These are phyloP conservation scores for Cladorrhinum sp. DNA, from an alignment of 2,329 filamentous ascomycete genomes.

Conservation along the genomic window DNA sequence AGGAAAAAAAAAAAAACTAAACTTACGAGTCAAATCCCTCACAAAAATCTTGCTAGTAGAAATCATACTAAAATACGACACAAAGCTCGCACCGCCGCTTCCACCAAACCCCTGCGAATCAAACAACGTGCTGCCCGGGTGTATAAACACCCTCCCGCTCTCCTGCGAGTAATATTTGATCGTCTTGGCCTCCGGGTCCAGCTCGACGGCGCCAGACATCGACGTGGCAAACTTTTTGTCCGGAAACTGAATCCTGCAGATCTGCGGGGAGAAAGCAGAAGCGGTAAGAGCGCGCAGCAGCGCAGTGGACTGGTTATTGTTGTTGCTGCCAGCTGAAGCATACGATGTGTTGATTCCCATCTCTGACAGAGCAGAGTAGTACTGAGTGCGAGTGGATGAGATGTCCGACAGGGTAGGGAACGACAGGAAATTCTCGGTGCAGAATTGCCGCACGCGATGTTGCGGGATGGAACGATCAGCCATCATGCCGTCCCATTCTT, in stretches of 20 bases:
- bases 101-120: constrained; percentile 74
- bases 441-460: constrained; percentile 70
- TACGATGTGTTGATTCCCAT: constrained; percentile 59
- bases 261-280: constrained; percentile 76
- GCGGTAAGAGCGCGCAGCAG: constrained; percentile 69
- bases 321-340: constrained; percentile 25
- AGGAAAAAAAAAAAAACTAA: background rate
- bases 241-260: constrained; percentile 87
- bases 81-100: constrained; percentile 69
- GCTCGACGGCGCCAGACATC: constrained; percentile 82
- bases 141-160: constrained; percentile 85
- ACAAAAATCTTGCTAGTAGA: constrained; percentile 90
- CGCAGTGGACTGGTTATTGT: constrained; percentile 44
- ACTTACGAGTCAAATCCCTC: constrained; percentile 81
- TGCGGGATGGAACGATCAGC: constrained; percentile 52
- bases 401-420: constrained; percentile 85
- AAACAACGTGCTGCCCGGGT: constrained; percentile 85
- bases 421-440: constrained; percentile 80
- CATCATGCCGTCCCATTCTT: constrained; percentile 72
- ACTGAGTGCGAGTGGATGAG: constrained; percentile 79
- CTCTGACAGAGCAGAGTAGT: constrained; percentile 79
- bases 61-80: constrained; percentile 91
- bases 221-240: constrained; percentile 93
- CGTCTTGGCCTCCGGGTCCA: constrained; percentile 86
- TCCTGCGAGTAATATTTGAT: constrained; percentile 93